phyloP scores from a whole-genome alignment of 2,329 filamentous ascomycete genomes.

The Juglanconis sp. region DNA sequence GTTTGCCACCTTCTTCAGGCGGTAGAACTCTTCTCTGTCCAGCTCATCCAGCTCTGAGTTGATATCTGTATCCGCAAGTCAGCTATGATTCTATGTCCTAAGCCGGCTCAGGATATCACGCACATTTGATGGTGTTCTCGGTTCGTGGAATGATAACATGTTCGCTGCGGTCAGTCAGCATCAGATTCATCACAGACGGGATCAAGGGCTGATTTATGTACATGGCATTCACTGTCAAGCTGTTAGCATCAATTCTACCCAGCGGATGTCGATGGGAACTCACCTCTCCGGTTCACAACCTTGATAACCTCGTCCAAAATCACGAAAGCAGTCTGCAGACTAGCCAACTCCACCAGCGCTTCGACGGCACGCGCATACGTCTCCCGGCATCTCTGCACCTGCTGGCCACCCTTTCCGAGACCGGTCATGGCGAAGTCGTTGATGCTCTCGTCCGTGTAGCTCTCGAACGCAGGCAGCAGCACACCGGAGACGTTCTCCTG shows the following conservation, averaged over 20 bases:
- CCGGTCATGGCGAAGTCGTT: conserved; percentile 97
- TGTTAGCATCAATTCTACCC: conserved; percentile 30
- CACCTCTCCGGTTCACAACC: conserved; percentile 92
- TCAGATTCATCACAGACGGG: not conserved
- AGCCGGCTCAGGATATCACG: conserved; percentile 23
- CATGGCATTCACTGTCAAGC: conserved; percentile 79
- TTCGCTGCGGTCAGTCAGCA: conserved; percentile 50
- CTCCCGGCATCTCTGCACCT: conserved; percentile 91
- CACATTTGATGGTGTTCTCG: conserved; percentile 98
- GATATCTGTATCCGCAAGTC: conserved; percentile 61
- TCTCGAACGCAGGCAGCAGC: conserved; percentile 88
- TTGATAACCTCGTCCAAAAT: conserved; percentile 99
- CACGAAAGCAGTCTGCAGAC: conserved; percentile 95
- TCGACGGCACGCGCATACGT: conserved; percentile 95
- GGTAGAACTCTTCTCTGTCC: conserved; percentile 96
- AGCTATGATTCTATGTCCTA: not conserved
- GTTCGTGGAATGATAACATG: conserved; percentile 97
- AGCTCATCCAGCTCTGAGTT: conserved; percentile 97
- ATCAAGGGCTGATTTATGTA: conserved; percentile 40
- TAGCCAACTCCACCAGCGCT: conserved; percentile 90
- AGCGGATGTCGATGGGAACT: conserved; percentile 23
- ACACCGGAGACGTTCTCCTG: conserved; percentile 99
- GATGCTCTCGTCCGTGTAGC: conserved; percentile 80
- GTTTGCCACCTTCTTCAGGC: conserved; percentile 88
- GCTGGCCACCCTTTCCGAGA: conserved; percentile 93